phyloP scores from a whole-genome alignment of 1,139 yeast genomes.

The Wickerhamomyces sp. region DNA sequence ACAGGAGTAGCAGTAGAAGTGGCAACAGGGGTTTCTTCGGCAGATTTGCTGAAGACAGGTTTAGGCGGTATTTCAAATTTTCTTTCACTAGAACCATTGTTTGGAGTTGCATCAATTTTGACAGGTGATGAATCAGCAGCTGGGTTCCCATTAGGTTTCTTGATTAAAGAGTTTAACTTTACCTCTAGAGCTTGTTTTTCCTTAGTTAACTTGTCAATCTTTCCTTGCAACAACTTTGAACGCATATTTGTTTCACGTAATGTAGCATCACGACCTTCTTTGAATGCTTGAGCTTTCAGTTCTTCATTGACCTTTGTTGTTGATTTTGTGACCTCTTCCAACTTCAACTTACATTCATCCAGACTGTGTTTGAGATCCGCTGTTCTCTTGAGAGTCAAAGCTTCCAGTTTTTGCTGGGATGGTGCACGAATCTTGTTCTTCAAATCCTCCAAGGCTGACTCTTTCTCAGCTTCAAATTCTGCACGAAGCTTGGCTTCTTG shows the following conservation, averaged over 20 bases:
- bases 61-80: not conserved
- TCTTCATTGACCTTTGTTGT: slow-evolving; percentile 9
- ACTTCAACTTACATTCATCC: slow-evolving; percentile 18
- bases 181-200: slow-evolving; percentile 26
- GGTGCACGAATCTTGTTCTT: slow-evolving; percentile 26
- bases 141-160: not conserved
- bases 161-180: slow-evolving; percentile 13
- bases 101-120: not conserved
- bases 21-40: not conserved
- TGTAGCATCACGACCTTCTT: slow-evolving; percentile 34
- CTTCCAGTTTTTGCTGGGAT: slow-evolving; percentile 22
- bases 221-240: slow-evolving; percentile 28
- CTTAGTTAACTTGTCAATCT: slow-evolving; percentile 29
- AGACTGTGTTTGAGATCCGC: slow-evolving; percentile 19
- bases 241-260: slow-evolving; percentile 31
- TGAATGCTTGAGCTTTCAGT: slow-evolving; percentile 31
- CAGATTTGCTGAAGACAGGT: not conserved
- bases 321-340: slow-evolving; percentile 5
- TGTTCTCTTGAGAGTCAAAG: slow-evolving; percentile 22
- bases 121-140: not conserved
- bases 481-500: slow-evolving; percentile 22
- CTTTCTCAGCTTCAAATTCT: slow-evolving; percentile 21
- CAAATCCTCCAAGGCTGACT: slow-evolving; percentile 23
- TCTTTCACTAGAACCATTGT: no score
- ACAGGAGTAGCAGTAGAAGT: not conserved